phyloP scores from a whole-genome alignment of 108 stramenopile species.

The Skeletonema menzelii region DNA sequence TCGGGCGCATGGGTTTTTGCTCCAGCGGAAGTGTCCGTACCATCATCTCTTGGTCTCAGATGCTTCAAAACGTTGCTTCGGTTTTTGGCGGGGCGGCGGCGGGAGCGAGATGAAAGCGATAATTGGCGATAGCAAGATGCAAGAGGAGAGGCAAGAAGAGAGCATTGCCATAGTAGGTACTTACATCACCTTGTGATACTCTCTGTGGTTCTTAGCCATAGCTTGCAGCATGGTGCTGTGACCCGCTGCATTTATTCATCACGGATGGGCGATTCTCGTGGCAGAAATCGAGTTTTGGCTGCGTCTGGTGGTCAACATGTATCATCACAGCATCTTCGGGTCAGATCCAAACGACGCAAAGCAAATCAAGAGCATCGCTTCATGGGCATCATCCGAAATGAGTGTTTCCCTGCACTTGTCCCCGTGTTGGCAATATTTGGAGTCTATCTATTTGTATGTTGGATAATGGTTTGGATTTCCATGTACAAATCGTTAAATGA shows the following conservation, averaged over 20 bases:
- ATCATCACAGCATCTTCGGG: neutral
- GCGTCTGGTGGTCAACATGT: neutral
- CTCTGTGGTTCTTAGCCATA: neutral
- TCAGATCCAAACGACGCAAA: neutral
- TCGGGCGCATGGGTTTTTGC: too few relatives aligned
- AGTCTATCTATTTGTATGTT: neutral
- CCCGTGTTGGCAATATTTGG: neutral
- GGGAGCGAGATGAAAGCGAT: too few relatives aligned
- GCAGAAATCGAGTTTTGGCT: neutral
- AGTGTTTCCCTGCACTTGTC: neutral
- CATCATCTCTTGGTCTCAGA: too few relatives aligned
- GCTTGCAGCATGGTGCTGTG: neutral
- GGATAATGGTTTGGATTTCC: neutral
- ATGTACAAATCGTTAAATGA: neutral
- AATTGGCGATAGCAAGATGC: too few relatives aligned
- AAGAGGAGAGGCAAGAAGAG: too few relatives aligned
- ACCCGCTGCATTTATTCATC: neutral
- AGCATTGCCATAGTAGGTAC: too few relatives aligned
- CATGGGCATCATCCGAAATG: neutral
- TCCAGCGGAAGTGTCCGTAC: too few relatives aligned
- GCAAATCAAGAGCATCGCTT: neutral
- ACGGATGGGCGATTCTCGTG: neutral
- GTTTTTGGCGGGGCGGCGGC: too few relatives aligned
- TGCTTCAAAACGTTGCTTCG: too few relatives aligned
- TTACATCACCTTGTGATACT: too few relatives aligned